These are phyloP conservation scores for Cucumis sativus DNA, from an alignment of 306 rosid genomes.

Conservation along the genomic window DNA sequence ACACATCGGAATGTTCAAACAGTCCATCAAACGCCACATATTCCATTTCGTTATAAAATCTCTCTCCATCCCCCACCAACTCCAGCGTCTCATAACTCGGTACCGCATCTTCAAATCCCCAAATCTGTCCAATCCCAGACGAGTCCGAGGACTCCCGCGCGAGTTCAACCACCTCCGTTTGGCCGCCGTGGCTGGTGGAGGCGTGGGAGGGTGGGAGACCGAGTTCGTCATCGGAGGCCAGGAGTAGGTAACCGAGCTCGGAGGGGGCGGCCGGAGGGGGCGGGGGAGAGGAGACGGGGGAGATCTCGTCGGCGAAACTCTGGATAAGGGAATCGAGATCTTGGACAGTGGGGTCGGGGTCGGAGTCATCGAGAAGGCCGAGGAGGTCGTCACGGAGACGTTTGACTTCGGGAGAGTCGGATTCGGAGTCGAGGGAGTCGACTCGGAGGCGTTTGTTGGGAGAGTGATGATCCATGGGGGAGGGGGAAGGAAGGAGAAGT, in stretches of 20 bases:
- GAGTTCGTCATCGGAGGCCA: slow-evolving; percentile 79
- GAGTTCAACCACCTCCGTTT: slow-evolving; percentile 27
- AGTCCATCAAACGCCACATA: slow-evolving; percentile 55
- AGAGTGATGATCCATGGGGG: slow-evolving; percentile 24
- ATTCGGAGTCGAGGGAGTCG: slow-evolving; percentile 28
- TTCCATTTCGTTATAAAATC: slow-evolving; percentile 13
- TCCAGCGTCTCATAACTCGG: slow-evolving; percentile 56
- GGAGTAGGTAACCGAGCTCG: slow-evolving; percentile 55
- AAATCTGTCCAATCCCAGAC: slow-evolving; percentile 51
- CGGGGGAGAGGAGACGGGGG: slow-evolving; percentile 10
- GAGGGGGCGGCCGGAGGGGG: slow-evolving; percentile 32
- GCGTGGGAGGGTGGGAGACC: slow-evolving; percentile 59
- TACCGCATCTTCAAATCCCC: slow-evolving; percentile 54
- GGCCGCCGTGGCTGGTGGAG: slow-evolving; percentile 11
- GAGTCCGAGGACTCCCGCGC: slow-evolving; percentile 35
- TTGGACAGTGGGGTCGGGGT: slow-evolving; percentile 12
- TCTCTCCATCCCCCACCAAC: slow-evolving; percentile 22
- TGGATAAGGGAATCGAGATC: neutral
- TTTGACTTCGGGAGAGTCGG: slow-evolving; percentile 35
- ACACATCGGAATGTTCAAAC: slow-evolving; percentile 54
- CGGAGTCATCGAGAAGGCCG: slow-evolving; percentile 51
- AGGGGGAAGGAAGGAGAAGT: no score
- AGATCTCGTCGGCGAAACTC: slow-evolving; percentile 3
- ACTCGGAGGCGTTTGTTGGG: slow-evolving; percentile 40
- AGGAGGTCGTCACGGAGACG: slow-evolving; percentile 50